Percentiles rank a stretch among this genome's conserved stretches.
phyloP scores from a whole-genome alignment of 805 yeast genomes.

The Metschnikowia baotianmanensis region DNA sequence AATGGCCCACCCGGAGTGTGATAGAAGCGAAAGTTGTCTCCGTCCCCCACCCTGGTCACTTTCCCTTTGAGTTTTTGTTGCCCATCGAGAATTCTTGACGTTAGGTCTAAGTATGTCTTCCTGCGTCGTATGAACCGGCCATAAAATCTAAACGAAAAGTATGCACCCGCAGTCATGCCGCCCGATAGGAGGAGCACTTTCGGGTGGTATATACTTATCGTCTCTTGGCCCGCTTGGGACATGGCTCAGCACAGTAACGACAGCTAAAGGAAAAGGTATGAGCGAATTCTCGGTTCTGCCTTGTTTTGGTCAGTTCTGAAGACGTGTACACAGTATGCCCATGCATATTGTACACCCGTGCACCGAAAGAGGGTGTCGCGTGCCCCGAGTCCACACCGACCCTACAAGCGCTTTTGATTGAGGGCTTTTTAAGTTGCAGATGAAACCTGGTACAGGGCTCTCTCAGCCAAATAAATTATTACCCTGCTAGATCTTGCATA shows the following conservation, averaged over 20 bases:
- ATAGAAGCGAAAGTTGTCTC: constrained; percentile 88
- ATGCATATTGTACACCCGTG: no score
- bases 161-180: constrained; percentile 29
- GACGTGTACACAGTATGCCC: no score
- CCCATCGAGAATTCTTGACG: constrained; percentile 33
- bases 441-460: no score
- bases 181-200: constrained; percentile 38
- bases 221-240: constrained; percentile 1
- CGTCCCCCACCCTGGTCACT: constrained; percentile 92
- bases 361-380: no score
- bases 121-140: constrained; percentile 34
- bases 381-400: no score
- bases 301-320: background rate
- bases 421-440: no score
- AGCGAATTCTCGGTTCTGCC: background rate
- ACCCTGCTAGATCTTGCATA: background rate
- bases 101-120: constrained; percentile 36
- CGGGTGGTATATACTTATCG: constrained; percentile 29
- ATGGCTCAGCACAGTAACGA: background rate
- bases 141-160: constrained; percentile 32
- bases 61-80: constrained; percentile 48
- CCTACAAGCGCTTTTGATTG: no score
- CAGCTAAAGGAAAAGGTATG: no score
- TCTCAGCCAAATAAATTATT: background rate
- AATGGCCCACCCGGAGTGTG: constrained; percentile 90